phyloP scores from a whole-genome alignment of 1,284 basidiomycete species.

The Ustilago loliicola region DNA sequence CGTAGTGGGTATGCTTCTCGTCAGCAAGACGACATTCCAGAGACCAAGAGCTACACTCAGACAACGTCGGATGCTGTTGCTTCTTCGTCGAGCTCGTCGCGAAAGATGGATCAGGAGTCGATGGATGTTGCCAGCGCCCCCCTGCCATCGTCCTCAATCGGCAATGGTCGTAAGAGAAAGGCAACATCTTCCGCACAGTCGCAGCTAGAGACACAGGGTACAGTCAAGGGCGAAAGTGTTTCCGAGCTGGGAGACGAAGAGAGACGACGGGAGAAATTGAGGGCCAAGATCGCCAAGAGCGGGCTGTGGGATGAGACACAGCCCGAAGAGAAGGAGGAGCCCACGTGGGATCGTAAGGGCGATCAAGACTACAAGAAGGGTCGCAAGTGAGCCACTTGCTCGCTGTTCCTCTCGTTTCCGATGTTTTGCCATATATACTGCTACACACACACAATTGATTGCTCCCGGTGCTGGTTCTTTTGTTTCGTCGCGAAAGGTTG shows the following conservation, averaged over 20 bases:
- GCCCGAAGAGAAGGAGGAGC: conserved; percentile 58
- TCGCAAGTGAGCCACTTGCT: conserved; percentile 46
- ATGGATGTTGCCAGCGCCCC: conserved; percentile 43
- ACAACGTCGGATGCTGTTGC: conserved; percentile 6
- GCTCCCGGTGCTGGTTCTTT: too few relatives aligned
- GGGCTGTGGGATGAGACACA: conserved; percentile 66
- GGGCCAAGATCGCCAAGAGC: conserved; percentile 44
- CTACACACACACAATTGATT: background rate
- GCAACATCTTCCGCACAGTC: conserved; percentile 16
- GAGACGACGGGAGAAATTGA: conserved; percentile 27
- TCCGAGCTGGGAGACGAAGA: conserved; percentile 30
- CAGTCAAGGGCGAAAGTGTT: background rate
- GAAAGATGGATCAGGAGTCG: conserved; percentile 26
- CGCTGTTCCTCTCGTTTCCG: too few relatives aligned
- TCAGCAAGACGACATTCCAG: conserved; percentile 28
- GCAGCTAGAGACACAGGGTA: conserved; percentile 15
- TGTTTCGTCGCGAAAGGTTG: too few relatives aligned
- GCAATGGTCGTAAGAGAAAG: conserved; percentile 36
- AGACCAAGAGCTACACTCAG: conserved; percentile 8
- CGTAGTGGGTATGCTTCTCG: conserved; percentile 58
- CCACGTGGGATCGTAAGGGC: conserved; percentile 62
- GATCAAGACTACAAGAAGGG: conserved; percentile 59
- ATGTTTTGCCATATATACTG: background rate
- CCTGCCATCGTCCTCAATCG: conserved; percentile 31
- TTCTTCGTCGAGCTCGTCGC: conserved; percentile 6